A percentile compares a stretch with the other conserved stretches of the same genome.
Conservation (phyloP, 1,284 basidiomycete genomes). For the Moniliella sp. region DNA sequence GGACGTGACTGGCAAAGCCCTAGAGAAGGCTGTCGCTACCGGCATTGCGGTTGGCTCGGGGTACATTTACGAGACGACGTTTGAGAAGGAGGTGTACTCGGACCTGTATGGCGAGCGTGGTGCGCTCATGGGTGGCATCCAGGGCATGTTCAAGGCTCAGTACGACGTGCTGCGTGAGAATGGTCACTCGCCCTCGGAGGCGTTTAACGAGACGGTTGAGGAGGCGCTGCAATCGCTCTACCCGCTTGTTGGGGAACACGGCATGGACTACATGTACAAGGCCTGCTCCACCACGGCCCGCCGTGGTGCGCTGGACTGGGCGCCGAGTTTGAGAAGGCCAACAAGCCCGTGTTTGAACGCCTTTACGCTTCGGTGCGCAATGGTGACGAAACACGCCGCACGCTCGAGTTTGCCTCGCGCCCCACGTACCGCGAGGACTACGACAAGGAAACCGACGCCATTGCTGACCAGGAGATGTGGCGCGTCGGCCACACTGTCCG, state of each 20-base stretch:
- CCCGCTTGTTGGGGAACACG: constrained; percentile 82
- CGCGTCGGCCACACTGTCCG: constrained; percentile 29
- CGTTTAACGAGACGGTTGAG: constrained; percentile 92
- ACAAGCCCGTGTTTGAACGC: constrained; percentile 74
- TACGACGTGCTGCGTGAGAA: constrained; percentile 97
- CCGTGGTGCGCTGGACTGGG: constrained; percentile 95
- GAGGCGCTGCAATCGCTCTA: constrained; percentile 96
- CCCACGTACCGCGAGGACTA: constrained; percentile 82
- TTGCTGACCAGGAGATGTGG: constrained; percentile 92
- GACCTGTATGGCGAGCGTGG: constrained; percentile 98
- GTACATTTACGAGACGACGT: constrained; percentile 93
- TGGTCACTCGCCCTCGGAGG: constrained; percentile 90
- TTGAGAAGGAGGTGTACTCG: constrained; percentile 97
- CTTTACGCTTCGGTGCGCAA: constrained; percentile 84
- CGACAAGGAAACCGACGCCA: constrained; percentile 76
- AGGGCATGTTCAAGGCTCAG: constrained; percentile 96
- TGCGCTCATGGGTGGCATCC: constrained; percentile 96
- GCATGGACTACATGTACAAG: constrained; percentile 93
- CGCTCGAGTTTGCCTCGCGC: constrained; percentile 83
- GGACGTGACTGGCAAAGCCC: constrained; percentile 87
- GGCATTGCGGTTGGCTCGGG: constrained; percentile 88
- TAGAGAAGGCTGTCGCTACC: constrained; percentile 84
- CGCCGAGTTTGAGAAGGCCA: constrained; percentile 83
- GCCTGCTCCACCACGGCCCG: constrained; percentile 97
- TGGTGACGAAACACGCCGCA: constrained; percentile 85